Evolutionary conservation across 2,329 filamentous ascomycete genomes (phyloP).

Genomic region (Alternaria rosae): DNA sequence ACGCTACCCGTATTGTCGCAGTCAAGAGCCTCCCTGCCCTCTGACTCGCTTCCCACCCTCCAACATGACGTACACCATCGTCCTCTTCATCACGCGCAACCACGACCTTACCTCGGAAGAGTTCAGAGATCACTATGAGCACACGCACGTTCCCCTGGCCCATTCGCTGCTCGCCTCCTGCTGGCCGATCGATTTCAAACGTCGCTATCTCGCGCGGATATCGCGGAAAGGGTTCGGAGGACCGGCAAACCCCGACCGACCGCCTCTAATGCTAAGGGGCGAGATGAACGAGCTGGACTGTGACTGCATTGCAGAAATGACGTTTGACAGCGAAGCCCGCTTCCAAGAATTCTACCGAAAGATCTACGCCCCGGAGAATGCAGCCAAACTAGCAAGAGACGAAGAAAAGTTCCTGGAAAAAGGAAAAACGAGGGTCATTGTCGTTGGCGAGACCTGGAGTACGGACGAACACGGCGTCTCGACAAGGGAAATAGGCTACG

Average conservation of each 20-base stretch:
- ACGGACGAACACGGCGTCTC: conserved; percentile 22
- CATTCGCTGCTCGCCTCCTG: conserved; percentile 24
- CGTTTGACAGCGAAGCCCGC: conserved; percentile 29
- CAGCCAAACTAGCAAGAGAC: conserved; percentile 29
- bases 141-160: conserved; percentile 34
- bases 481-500: conserved; percentile 10
- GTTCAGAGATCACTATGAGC: conserved; percentile 41
- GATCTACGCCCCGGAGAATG: conserved; percentile 32
- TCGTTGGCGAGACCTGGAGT: conserved; percentile 35
- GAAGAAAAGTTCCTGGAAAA: conserved; percentile 35
- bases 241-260: conserved; percentile 32
- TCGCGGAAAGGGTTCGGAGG: conserved; percentile 36
- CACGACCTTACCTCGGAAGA: conserved; percentile 29
- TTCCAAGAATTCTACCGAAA: conserved; percentile 37
- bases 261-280: conserved; percentile 32
- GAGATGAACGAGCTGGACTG: conserved; percentile 32
- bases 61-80: conserved; percentile 35
- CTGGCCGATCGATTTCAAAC: conserved; percentile 33
- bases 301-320: conserved; percentile 37
- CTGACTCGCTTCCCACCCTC: neutral
- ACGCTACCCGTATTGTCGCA: neutral
- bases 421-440: conserved; percentile 30
- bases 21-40: neutral
- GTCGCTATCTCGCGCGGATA: conserved; percentile 38
- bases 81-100: conserved; percentile 37